A percentile compares a stretch with the other conserved stretches of the same genome.
Evolutionary conservation across 2,329 filamentous ascomycete species (phyloP).

Genomic region (Arthrobotrys sinensis): DNA sequence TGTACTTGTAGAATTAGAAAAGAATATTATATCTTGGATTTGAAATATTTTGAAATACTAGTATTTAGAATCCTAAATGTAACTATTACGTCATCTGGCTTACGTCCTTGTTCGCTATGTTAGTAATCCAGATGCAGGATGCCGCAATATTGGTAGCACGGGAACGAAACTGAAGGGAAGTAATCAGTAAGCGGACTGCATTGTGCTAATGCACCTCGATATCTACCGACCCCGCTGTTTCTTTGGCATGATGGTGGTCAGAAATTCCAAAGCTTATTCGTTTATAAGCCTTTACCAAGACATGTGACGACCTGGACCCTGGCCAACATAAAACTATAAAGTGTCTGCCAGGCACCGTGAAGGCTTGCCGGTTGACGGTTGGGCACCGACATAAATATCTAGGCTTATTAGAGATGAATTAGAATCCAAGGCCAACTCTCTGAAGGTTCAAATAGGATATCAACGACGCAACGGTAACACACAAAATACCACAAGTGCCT

Average conservation of each 20-base stretch:
- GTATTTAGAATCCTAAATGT: too few species aligned
- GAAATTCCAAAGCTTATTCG: conserved; percentile 7
- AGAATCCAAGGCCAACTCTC: too few species aligned
- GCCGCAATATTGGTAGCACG: not conserved
- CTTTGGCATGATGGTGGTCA: not conserved
- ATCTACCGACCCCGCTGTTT: too few species aligned
- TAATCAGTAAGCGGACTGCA: not conserved
- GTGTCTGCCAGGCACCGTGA: too few species aligned
- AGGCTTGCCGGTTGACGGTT: too few species aligned
- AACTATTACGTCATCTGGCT: not conserved
- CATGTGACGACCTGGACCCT: not conserved
- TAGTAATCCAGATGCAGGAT: not conserved
- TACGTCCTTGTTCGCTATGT: not conserved
- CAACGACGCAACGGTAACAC: not conserved
- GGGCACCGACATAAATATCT: too few species aligned
- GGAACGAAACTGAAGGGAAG: not conserved
- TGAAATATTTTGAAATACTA: not conserved
- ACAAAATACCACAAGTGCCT: conserved; percentile 1
- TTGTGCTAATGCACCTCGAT: too few species aligned
- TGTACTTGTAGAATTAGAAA: conserved; percentile 54
- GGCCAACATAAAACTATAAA: too few species aligned
- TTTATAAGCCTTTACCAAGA: not conserved
- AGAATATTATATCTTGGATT: conserved; percentile 1
- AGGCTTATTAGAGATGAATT: too few species aligned
- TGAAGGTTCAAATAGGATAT: too few species aligned